Percentiles rank a stretch among this genome's conserved stretches.
Conservation (phyloP, 768 basidiomycete genomes). For the Rhodosporidiobolus sp. region DNA sequence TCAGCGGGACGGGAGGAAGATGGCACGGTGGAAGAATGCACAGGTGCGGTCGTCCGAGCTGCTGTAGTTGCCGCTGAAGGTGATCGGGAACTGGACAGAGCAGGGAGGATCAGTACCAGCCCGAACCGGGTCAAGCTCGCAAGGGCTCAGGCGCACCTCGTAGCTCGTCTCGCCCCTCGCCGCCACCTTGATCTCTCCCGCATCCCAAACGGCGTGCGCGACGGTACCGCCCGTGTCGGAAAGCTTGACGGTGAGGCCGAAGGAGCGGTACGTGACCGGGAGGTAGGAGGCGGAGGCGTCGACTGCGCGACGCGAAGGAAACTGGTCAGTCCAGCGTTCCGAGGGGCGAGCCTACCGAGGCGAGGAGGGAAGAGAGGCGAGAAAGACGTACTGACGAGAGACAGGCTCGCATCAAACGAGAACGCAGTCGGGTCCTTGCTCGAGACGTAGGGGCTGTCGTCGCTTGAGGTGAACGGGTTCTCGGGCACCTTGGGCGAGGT, state of each 20-base stretch:
- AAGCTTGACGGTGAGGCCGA: constrained; percentile 25
- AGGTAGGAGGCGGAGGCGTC: constrained; percentile 29
- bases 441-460: constrained; percentile 20
- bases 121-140: not conserved
- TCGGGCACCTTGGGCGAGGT: constrained; percentile 13
- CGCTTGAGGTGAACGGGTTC: constrained; percentile 12
- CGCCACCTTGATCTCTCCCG: constrained; percentile 21
- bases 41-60: constrained; percentile 14
- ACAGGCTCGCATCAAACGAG: constrained; percentile 16
- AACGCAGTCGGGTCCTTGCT: constrained; percentile 22
- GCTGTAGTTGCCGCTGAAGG: constrained; percentile 28
- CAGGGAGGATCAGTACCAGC: not conserved
- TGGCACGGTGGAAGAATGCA: not conserved
- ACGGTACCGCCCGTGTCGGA: constrained; percentile 21
- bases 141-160: constrained; percentile 1
- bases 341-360: not conserved
- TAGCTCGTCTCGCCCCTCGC: constrained; percentile 19
- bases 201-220: constrained; percentile 5
- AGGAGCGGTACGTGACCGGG: constrained; percentile 24
- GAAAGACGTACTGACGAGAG: constrained; percentile 11
- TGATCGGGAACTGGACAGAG: constrained; percentile 14
- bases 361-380: not conserved
- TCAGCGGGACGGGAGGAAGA: not conserved
- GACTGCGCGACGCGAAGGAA: not conserved
- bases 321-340: not conserved